Evolutionary conservation across 805 yeast genomes (phyloP), one percentile per base, ranked within the genome.

Genomic region (Barnettozyma californica): DNA sequence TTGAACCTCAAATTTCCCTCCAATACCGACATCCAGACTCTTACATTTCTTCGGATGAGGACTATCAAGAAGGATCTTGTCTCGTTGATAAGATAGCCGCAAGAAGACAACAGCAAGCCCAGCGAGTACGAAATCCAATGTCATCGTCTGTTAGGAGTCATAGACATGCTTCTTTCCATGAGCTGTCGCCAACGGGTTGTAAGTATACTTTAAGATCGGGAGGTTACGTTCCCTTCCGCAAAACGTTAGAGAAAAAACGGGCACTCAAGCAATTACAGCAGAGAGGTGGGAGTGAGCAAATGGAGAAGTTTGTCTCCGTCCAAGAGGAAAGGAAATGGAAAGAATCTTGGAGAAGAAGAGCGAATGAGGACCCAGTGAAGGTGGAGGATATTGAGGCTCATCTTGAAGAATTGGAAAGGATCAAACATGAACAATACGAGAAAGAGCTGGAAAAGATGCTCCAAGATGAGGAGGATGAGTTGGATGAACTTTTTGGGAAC

Each of bases 161-260:
- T 20, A 35, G 43, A 5, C 23, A 21, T 26, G 14, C 31, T 9
- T 6, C 34, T 4, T n/a, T 9, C 9, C 33, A 40, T 2, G 21
- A 25, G 10, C 21, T 40, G n/a, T 40, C 43, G 14, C 43, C 43
- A n/a, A 26, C 43, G 2, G 60, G 58, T 0, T 54, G 49, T 41
- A 58, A 55, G 45, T 59, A 59, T 44, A 59, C 62, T 5, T 49
- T 59, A 11, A 36, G 63, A 35, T 42, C 56, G 13, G 40, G 44
- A 3, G 46, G 47, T 10, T 59, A 58, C 43, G 36, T 53, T 5
- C 62, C 63, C 9, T 59, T 59, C 45, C 46, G 46, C 26, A 41
- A 45, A 19, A 34, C 41, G 9, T n/a, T 58, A 11, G 51, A 53
- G 9, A 44, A 42, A 16, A 43, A 51, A 14, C 44, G 63, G 41